Conservation (phyloP, 306 rosid genomes). For the Castanopsis chinensis region DNA sequence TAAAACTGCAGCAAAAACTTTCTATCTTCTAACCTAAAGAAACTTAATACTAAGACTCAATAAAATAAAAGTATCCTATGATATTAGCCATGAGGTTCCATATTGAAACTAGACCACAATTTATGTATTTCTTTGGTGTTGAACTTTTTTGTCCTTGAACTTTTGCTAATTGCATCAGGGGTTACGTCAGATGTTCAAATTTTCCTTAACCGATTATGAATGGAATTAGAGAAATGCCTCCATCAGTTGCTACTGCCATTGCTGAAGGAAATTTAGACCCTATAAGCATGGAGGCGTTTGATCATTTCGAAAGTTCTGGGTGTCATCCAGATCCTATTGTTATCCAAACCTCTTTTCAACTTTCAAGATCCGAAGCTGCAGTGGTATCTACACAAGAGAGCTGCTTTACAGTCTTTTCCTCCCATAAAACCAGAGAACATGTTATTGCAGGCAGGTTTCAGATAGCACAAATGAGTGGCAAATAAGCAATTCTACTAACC, state of each 20-base stretch:
- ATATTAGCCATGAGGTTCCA: too few species aligned
- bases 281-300: constrained; percentile 73
- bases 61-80: too few species aligned
- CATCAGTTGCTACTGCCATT: constrained; percentile 64
- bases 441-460: constrained; percentile 42
- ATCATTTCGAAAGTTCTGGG: constrained; percentile 34
- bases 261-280: constrained; percentile 90
- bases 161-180: background rate
- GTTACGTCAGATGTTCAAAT: background rate
- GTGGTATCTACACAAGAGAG: constrained; percentile 27
- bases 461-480: background rate
- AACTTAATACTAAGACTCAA: too few species aligned
- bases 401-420: constrained; percentile 50
- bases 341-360: constrained; percentile 29
- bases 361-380: constrained; percentile 35
- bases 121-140: too few species aligned
- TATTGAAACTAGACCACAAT: too few species aligned
- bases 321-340: constrained; percentile 23
- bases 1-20: too few species aligned
- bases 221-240: constrained; percentile 63
- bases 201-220: constrained; percentile 46
- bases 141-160: too few species aligned
- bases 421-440: constrained; percentile 33
- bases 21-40: too few species aligned
- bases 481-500: background rate